phyloP scores from a whole-genome alignment of 257 asterid genomes.

The Solanum piurae region DNA sequence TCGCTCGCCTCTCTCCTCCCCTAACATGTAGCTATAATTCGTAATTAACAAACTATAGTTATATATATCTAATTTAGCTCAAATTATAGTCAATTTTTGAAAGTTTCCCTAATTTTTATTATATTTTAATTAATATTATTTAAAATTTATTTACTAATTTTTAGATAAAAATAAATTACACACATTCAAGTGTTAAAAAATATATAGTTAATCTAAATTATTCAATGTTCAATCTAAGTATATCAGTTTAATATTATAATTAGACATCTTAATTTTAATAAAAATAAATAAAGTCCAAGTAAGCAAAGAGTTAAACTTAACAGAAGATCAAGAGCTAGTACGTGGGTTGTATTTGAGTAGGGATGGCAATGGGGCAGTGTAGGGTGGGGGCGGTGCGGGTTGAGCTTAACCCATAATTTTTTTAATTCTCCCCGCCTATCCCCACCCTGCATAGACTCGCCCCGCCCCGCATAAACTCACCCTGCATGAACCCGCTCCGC shows the following conservation, averaged over 20 bases:
- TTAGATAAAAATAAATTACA: not conserved
- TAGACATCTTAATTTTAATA: not conserved
- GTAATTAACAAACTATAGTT: too few species aligned
- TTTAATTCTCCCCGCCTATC: too few species aligned
- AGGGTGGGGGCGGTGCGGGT: too few species aligned
- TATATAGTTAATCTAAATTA: not conserved
- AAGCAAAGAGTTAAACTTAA: not conserved
- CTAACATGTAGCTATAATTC: too few species aligned
- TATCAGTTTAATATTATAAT: not conserved
- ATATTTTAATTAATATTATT: not conserved
- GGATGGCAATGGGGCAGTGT: too few species aligned
- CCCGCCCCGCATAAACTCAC: too few species aligned
- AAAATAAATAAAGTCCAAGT: not conserved
- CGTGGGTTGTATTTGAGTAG: not conserved
- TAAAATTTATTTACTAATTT: not conserved
- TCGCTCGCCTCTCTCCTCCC: too few species aligned
- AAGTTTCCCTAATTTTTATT: too few species aligned
- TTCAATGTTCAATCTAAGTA: not conserved
- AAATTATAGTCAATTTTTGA: too few species aligned
- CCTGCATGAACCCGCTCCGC: too few species aligned
- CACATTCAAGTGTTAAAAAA: not conserved
- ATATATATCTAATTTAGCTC: too few species aligned
- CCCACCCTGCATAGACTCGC: fast-evolving
- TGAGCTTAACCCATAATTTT: too few species aligned
- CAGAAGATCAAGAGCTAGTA: not conserved